phyloP scores from a whole-genome alignment of 495 filamentous ascomycete genomes.

The Penicillium canariense region DNA sequence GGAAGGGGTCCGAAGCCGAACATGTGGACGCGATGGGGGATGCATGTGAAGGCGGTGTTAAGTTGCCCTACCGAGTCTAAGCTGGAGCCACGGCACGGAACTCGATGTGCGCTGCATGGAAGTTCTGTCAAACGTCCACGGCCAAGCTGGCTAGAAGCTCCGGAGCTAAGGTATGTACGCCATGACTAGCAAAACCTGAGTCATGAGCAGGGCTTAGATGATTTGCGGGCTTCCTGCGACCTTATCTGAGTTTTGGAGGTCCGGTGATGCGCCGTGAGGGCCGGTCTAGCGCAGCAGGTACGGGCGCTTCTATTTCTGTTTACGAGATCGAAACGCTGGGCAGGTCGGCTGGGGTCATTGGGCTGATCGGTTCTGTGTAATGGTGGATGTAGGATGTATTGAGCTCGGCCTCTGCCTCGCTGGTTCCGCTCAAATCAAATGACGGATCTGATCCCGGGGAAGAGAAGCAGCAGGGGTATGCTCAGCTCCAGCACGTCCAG shows the following conservation, averaged over 20 bases:
- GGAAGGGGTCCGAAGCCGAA: too few species aligned
- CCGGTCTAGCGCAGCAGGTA: constrained; percentile 2
- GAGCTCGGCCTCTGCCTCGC: neutral
- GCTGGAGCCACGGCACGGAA: too few species aligned
- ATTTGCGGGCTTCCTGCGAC: neutral
- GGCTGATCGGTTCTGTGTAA: too few species aligned
- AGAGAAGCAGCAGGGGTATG: too few species aligned
- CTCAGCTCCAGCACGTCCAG: neutral
- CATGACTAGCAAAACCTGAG: neutral
- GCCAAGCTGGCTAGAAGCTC: too few species aligned
- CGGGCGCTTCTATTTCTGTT: neutral
- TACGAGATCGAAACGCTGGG: neutral
- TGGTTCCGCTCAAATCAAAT: neutral
- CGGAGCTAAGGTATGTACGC: too few species aligned
- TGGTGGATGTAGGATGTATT: neutral
- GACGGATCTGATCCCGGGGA: too few species aligned
- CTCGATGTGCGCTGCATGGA: too few species aligned
- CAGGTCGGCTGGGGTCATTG: neutral
- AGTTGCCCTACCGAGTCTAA: too few species aligned
- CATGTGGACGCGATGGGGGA: neutral
- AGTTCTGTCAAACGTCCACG: too few species aligned
- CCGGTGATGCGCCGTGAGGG: constrained; percentile 1
- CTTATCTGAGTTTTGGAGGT: constrained; percentile 2
- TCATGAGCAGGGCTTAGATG: neutral
- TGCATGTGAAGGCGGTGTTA: neutral